Conservation (phyloP, 2,329 filamentous ascomycete genomes). For the Colletotrichum godetiae region DNA sequence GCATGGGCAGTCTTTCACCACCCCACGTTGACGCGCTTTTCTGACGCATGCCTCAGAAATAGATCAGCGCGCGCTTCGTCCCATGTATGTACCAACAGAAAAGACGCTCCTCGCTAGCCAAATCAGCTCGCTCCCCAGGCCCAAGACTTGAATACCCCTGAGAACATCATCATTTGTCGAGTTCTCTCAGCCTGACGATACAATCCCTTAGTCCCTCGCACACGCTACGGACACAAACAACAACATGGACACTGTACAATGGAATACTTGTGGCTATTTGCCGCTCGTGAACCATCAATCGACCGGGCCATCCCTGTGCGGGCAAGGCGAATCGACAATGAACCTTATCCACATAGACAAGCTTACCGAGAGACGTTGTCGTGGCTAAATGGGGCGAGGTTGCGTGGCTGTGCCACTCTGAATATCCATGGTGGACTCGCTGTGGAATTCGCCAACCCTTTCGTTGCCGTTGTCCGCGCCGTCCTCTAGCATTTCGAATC, state of each 20-base stretch:
- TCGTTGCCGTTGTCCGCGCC: neutral
- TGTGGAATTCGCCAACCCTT: neutral
- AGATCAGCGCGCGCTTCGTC: constrained; percentile 35
- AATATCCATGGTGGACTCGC: neutral
- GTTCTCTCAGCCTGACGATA: neutral
- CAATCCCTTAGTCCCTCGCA: neutral
- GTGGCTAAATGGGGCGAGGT: constrained; percentile 17
- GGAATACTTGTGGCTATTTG: neutral
- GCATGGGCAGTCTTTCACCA: neutral
- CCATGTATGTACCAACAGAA: constrained; percentile 6
- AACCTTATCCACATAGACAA: constrained; percentile 6
- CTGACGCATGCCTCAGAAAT: constrained; percentile 26
- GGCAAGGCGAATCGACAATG: constrained; percentile 20
- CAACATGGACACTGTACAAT: neutral
- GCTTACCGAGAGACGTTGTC: neutral
- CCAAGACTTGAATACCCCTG: constrained; percentile 6
- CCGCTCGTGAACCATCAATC: neutral
- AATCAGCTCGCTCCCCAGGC: constrained; percentile 15
- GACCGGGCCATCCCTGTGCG: neutral
- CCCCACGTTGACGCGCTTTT: neutral
- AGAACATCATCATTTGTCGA: neutral
- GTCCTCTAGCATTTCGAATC: neutral
- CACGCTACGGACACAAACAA: too few species aligned
- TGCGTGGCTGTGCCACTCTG: constrained; percentile 24
- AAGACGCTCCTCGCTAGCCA: constrained; percentile 1